Conservation (phyloP, 2,329 filamentous ascomycete genomes). For the Aureobasidium pullulans region DNA sequence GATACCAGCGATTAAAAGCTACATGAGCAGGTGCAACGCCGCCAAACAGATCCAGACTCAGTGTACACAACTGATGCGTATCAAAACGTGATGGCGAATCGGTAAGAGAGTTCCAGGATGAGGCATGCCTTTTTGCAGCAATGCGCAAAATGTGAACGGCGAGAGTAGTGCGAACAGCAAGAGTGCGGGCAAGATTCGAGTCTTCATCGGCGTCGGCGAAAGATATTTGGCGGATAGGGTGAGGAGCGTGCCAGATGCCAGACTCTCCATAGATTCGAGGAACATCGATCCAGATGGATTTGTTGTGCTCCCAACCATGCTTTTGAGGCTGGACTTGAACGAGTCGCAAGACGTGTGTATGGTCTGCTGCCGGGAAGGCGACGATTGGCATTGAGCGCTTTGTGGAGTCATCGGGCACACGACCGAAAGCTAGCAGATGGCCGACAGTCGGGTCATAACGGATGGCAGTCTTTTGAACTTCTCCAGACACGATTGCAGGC, state of each 20-base stretch:
- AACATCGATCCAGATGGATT: slow-evolving; percentile 42
- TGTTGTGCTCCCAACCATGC: slow-evolving; percentile 48
- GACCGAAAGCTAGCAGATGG: slow-evolving; percentile 49
- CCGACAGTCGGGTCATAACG: slow-evolving; percentile 35
- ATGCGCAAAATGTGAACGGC: slow-evolving; percentile 2
- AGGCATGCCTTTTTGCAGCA: not conserved
- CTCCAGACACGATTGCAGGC: slow-evolving; percentile 23
- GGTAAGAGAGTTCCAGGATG: slow-evolving; percentile 9
- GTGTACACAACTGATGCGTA: slow-evolving; percentile 46
- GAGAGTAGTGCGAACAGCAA: not conserved
- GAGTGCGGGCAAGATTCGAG: slow-evolving; percentile 9
- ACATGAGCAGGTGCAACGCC: slow-evolving; percentile 54
- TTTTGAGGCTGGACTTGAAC: slow-evolving; percentile 43
- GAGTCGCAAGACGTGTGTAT: slow-evolving; percentile 52
- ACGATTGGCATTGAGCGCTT: slow-evolving; percentile 28
- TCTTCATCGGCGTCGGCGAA: slow-evolving; percentile 41
- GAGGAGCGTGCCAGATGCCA: slow-evolving; percentile 48
- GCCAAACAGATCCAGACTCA: slow-evolving; percentile 48
- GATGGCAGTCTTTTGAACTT: slow-evolving; percentile 24
- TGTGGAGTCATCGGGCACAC: slow-evolving; percentile 37
- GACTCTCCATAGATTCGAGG: slow-evolving; percentile 42
- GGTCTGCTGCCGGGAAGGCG: slow-evolving; percentile 42
- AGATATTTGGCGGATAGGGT: slow-evolving; percentile 47
- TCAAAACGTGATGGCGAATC: slow-evolving; percentile 45
- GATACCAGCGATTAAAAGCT: slow-evolving; percentile 55